Base-by-base conservation (phyloP, 2,329 filamentous ascomycete species). In the Aspergillus sp. region DNA sequence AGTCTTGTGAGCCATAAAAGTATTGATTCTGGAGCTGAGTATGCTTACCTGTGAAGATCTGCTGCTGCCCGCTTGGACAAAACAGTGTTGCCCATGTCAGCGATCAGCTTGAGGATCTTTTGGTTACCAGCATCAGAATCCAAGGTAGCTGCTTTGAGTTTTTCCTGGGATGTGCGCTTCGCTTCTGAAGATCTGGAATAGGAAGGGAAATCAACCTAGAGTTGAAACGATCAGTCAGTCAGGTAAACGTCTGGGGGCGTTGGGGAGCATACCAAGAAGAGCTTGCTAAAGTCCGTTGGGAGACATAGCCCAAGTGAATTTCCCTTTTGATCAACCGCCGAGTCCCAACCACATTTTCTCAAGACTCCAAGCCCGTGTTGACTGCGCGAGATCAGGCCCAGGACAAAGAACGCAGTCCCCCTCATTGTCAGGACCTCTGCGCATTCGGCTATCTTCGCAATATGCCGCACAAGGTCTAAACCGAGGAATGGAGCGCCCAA, bases 331-430 rank as follows among this genome's bases (percentile, higher is more conserved):
- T 93, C 94, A 19, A 92, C 90, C 62, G 93, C 94, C 9, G 93
- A 91, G 71, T 97, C 93, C 96, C 96, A 99, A 11, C 93, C 93
- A 72, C 91, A 84, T 71, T 96, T 92, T 0, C 90, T 89, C 15
- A 99, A 80, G 61, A 98, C 97, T 75, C 97, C 92, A 28, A 98
- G 86, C 0, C 95, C 95, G 71, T 97, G 94, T 8, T 93, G 84
- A 55, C 94, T 98, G 57, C 95, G 86, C 1, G 93, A 97, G 59
- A 99, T 94, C 60, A 99, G 81, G 0, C 95, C 95, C 0, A 99
- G 81, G 0, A 97, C 95, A 71, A 97, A 99, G 77, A 98, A 98
- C 1, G 95, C 95, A 0, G 96, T 99, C 43, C 96, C 95, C 49
- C 96, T 87, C 70, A 99, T 84, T 61, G 92, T 96, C 87, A 99